These are phyloP conservation scores for Wolfiporia cocos DNA, from an alignment of 1,284 basidiomycete genomes.

Conservation along the genomic window DNA sequence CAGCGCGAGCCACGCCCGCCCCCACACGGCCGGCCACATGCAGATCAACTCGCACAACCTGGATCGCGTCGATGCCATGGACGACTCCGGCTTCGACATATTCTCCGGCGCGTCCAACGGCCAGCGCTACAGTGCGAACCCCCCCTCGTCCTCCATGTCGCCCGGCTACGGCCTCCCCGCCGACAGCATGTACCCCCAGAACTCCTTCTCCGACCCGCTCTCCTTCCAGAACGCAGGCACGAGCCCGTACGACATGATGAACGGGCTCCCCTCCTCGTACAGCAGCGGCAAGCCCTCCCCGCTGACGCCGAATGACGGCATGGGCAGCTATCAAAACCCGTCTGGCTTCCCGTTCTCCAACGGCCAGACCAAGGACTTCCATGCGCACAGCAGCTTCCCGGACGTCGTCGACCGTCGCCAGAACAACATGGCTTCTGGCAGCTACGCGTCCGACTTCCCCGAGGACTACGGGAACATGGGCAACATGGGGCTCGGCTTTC, in stretches of 20 bases:
- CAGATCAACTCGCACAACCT: slow-evolving; percentile 23
- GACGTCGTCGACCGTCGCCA: slow-evolving; percentile 61
- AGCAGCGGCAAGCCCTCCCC: slow-evolving; percentile 70
- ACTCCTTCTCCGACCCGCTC: slow-evolving; percentile 51
- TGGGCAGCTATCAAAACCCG: slow-evolving; percentile 47
- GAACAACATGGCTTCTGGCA: slow-evolving; percentile 32
- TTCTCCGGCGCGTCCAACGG: slow-evolving; percentile 45
- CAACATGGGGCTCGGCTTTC: slow-evolving; percentile 36
- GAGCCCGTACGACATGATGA: slow-evolving; percentile 59
- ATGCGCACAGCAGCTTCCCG: slow-evolving; percentile 37
- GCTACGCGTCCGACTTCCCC: slow-evolving; percentile 50
- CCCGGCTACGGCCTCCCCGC: slow-evolving; percentile 45
- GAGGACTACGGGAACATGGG: slow-evolving; percentile 53
- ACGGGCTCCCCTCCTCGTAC: slow-evolving; percentile 52
- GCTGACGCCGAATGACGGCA: slow-evolving; percentile 60
- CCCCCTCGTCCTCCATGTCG: slow-evolving; percentile 55
- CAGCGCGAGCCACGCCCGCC: slow-evolving; percentile 13
- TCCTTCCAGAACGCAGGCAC: slow-evolving; percentile 45
- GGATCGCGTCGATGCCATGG: slow-evolving; percentile 25
- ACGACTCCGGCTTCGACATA: slow-evolving; percentile 47
- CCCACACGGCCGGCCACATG: slow-evolving; percentile 19
- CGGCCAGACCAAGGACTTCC: slow-evolving; percentile 47
- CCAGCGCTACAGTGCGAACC: slow-evolving; percentile 59
- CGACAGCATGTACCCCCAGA: slow-evolving; percentile 52
- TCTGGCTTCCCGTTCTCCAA: slow-evolving; percentile 42